Base-by-base conservation (phyloP, 1,284 basidiomycete genomes). In the Naganishia liquefaciens region DNA sequence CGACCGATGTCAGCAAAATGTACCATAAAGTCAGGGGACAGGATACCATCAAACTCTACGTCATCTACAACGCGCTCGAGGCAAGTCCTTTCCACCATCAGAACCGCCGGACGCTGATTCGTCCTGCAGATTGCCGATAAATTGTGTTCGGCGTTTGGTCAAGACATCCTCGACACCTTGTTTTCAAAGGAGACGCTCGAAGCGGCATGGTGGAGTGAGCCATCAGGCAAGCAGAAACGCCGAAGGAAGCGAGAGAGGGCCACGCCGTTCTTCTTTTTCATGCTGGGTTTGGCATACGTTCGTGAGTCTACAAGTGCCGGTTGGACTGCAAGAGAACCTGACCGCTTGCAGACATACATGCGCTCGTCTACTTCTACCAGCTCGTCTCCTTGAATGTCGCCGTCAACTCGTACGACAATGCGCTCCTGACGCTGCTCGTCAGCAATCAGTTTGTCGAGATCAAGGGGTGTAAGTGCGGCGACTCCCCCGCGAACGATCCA, bases 401-500 rank as follows among this genome's bases (percentile, higher is more conserved):
- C 5, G 91, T 99, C 77, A 99, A 99, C 79, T 95, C 93, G 19
- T 99, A 96, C 78, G 95, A 98, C 78, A 91, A 99, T 75, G 90
- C 94, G 1, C 85, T 99, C 15, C 83, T 99, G 39, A 97, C 95
- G 0, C 84, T 99, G 0, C 83, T 99, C 5, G 87, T 99, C 49
- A 97, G 93, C 50, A 99, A 99, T 76, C 96, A 99, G 76, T 99
- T 99, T 74, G 95, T 99, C 53, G 96, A 99, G 80, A 99, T 99
- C 80, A 99, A 99, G 79, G 94, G 95, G 43, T 94, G 89, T 80
- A 52, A 69, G 78, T 75, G 30, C 2, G n/a, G 11, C 33, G 15
- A 3, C 17, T 42, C 53, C 28, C n/a, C 3, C 33, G 52, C 1
- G 25, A 37, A 2, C 52, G 6, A n/a, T n/a, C 9, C 25, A 15